Base-by-base conservation (phyloP, 768 basidiomycete species). In the Russula brevipes region DNA sequence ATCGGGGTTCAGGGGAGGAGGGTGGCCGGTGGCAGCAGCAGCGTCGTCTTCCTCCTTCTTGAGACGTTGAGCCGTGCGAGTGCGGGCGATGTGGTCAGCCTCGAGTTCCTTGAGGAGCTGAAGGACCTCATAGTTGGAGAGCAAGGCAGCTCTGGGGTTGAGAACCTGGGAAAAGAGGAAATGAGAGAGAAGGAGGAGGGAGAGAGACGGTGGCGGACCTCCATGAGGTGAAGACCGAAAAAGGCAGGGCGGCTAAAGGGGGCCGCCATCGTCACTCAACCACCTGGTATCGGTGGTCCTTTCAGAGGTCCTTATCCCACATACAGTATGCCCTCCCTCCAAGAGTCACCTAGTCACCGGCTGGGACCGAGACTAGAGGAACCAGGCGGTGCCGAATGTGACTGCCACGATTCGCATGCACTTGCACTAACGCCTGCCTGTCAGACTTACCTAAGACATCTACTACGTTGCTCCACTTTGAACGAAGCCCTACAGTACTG, bases 91-190 rank as follows among this genome's bases (percentile, higher is more conserved):
- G 72, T 91, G 85, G 67, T 92, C 88, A 14, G 75, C 77, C 72
- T 94, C 89, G 45, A 91, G 86, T 59, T 88, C 83, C 35, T 85
- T 82, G 56, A 97, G 82, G 58, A 94, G 82, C 17, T 80, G 70
- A 51, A 95, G 77, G 63, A 97, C 94, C 73, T 98, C 95, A 69
- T 80, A 84, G 74, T 97, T 96, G 36, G 92, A 89, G 16, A 98
- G 82, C 57, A 96, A 83, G n/a, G 91, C 85, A 17, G 89, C 78
- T 56, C 89, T 83, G 11, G 85, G 70, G 64, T 88, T 85, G 61
- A 91, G 69, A 31, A 91, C 83, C 88, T 91, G 33, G 10, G 30
- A 2, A 1, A 30, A 31, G 39, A 24, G 24, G 17, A 54, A 50
- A 24, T 38, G 51, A 54, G 39, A 35, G 33, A 10, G 39, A 41